Evolutionary conservation across 371 early-diverging fungal genomes (phyloP), one percentile per base, ranked within the genome.

Genomic region (Actinomucor elegans): DNA sequence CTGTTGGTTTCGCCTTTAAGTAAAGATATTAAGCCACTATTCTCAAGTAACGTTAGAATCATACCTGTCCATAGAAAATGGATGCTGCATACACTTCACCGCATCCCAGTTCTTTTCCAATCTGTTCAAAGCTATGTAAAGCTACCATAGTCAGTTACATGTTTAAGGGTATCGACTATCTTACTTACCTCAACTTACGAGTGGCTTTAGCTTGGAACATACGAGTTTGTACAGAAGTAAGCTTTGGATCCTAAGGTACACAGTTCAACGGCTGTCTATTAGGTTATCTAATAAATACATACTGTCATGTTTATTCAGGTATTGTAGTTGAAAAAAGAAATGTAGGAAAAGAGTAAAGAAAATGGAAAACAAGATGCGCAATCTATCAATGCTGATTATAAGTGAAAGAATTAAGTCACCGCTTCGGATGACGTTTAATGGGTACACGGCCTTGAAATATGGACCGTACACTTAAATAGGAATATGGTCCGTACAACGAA

Each of bases 51-150:
- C 11, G 9, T 18, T 1, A 37, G 18, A 18, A 11, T 37, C 37
- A 57, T 67, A 80, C 84, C 69, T 83, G 81, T 18, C 88, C 88
- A 60, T 86, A 87, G 57, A 87, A 87, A n/a, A 87, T 67, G 2
- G 85, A 67, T 10, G 88, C 88, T 9, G 80, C 82, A 73, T 86
- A 87, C 0, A 86, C 80, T 64, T 87, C 88, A 60, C 84, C 79
- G 34, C 73, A 77, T 2, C 71, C 75, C 27, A 87, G 62, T 35
- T 70, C 67, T 17, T 71, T 54, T 11, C 78, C 85, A 43, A 87
- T 85, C 24, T 81, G 61, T 20, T 79, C 75, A 63, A 87, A 87
- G 26, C 86, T 86, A 42, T 20, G 0, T 26, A 3, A 40, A 10
- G 27, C 37, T n/a, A n/a, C n/a, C n/a, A n/a, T n/a, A n/a, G 9